phyloP scores from a whole-genome alignment of 108 stramenopile species.

The Cyclotella baltica region DNA sequence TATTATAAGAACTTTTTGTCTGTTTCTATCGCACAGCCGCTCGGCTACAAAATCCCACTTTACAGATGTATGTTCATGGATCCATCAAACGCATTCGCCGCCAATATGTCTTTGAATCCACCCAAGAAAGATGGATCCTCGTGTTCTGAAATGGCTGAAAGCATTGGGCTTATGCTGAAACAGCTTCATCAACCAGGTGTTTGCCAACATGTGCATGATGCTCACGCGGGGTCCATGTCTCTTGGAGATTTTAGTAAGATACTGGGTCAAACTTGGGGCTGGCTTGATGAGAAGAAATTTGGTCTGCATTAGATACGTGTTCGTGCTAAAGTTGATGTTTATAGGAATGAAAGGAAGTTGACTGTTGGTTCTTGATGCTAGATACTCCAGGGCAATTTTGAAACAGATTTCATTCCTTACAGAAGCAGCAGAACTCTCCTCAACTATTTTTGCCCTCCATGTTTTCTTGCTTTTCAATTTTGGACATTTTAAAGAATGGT shows the following conservation, averaged over 20 bases:
- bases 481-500: too few relatives aligned
- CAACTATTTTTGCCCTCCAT: too few relatives aligned
- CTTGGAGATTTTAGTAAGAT: conserved; percentile 11
- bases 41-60: conserved; percentile 25
- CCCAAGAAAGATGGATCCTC: conserved; percentile 33
- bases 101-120: conserved; percentile 19
- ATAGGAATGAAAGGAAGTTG: background rate
- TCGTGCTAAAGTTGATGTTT: background rate
- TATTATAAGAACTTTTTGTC: background rate
- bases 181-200: conserved; percentile 28
- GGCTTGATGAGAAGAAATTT: conserved; percentile 23
- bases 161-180: conserved; percentile 8
- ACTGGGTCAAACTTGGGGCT: conserved; percentile 29
- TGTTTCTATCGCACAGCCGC: background rate
- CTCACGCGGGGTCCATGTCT: conserved; percentile 6
- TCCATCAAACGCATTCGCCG: conserved; percentile 15
- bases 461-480: too few relatives aligned
- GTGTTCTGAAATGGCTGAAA: conserved; percentile 25
- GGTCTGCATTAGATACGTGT: background rate
- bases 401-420: too few relatives aligned
- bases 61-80: conserved; percentile 43
- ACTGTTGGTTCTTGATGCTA: background rate
- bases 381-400: too few relatives aligned
- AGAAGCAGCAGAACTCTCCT: too few relatives aligned
- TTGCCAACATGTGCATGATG: conserved; percentile 18